A percentile compares a stretch with the other conserved stretches of the same genome.
These are phyloP conservation scores for Gossypium australe DNA, from an alignment of 345 rosid species.

Conservation along the genomic window DNA sequence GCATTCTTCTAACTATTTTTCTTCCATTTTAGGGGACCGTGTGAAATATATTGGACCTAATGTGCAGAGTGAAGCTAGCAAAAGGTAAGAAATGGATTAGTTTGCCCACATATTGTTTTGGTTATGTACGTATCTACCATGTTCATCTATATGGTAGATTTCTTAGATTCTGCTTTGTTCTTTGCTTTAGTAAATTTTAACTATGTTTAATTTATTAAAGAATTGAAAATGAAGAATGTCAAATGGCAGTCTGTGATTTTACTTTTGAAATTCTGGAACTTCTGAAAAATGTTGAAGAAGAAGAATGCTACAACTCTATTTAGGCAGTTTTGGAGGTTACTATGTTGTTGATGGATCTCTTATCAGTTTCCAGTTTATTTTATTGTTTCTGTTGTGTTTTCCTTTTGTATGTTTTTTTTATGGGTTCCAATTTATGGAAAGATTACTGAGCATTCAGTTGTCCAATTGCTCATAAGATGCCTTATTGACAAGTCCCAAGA, in stretches of 20 bases:
- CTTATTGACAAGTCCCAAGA: neutral
- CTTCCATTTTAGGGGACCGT: slow-evolving; percentile 50
- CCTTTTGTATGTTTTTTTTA: neutral
- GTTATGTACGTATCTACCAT: neutral
- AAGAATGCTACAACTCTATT: neutral
- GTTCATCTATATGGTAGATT: neutral
- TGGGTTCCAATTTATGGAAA: neutral
- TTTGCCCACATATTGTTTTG: neutral
- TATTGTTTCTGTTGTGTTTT: neutral
- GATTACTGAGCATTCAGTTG: neutral
- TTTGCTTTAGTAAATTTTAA: neutral
- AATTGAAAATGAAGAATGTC: neutral
- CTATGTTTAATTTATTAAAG: neutral
- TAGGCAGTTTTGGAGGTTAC: neutral
- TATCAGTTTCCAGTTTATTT: neutral
- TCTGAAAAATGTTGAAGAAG: neutral
- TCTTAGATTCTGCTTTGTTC: slow-evolving; percentile 1
- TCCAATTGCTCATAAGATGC: neutral
- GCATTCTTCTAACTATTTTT: slow-evolving; percentile 1
- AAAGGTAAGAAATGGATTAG: slow-evolving; percentile 49
- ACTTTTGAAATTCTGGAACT: neutral
- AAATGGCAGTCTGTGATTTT: neutral
- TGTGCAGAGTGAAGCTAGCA: slow-evolving; percentile 42
- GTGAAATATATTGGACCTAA: slow-evolving; percentile 79
- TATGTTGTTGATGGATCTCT: slow-evolving; percentile 1